Evolutionary conservation across 2,329 filamentous ascomycete genomes (phyloP), one percentile per base, ranked within the genome.

Genomic region (Arthroderma sp.): DNA sequence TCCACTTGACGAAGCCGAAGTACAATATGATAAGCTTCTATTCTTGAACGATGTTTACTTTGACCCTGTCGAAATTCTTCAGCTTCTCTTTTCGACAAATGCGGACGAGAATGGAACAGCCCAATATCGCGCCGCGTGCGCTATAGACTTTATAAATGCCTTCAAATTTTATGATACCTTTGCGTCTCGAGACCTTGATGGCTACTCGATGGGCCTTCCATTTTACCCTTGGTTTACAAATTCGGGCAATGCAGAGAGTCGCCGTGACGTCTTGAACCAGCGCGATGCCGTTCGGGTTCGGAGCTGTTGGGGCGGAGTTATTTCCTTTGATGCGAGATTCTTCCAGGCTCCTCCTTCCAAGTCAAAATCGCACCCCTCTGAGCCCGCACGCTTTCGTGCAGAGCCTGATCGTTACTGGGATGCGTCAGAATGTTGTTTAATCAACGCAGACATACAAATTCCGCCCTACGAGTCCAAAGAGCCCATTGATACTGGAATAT

Each of bases 261-360:
- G 81, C 38, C 66, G 69, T 4, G 81, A 83, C 56, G 78, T 85
- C 11, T 60, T 83, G 1, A 65, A 65, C 0, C 74, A 77, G 45
- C 67, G 58, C 38, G 68, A 71, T 50, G 65, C 81, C 0, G 81
- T 87, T 1, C 73, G 77, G 6, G 82, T 86, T 1, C 75, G 73
- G 53, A 80, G 78, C 50, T 87, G 83, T 62, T 87, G 83, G 83
- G 80, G 81, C 43, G 83, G 83, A 22, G 85, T 86, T 75, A 79
- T 69, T 27, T 67, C 68, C 10, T 71, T 70, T 49, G 67, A 71
- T 49, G 67, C 67, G 6, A 59, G 54, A 32, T 69, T 64, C 41
- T 69, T 71, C 52, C 68, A 70, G 50, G 47, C 49, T 30, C 38
- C 42, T 6, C 22, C 38, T n/a, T 47, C 36, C 6, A 6, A 11